A percentile compares a stretch with the other conserved stretches of the same genome.
Evolutionary conservation across 306 rosid species (phyloP).

Genomic region (Dalbergia cochinchinensis): DNA sequence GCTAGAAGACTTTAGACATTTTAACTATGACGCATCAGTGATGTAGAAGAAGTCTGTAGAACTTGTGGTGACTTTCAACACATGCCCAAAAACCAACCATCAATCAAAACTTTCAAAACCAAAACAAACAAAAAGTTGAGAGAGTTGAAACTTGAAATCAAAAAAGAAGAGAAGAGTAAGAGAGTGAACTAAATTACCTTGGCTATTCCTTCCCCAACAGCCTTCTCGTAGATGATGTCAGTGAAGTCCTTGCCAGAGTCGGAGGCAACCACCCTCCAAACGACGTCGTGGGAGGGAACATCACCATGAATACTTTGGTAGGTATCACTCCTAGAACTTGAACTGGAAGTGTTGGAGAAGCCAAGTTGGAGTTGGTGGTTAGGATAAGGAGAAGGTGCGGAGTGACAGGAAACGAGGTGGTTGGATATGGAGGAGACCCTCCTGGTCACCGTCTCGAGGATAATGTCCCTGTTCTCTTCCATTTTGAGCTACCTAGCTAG

Average conservation of each 20-base stretch:
- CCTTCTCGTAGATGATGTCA: conserved; percentile 81
- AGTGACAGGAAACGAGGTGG: conserved; percentile 58
- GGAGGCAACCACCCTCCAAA: conserved; percentile 56
- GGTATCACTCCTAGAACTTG: conserved; percentile 52
- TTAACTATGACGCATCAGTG: too few relatives aligned
- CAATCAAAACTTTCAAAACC: not conserved
- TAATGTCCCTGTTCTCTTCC: conserved; percentile 53
- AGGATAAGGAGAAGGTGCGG: not conserved
- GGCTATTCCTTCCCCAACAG: conserved; percentile 84
- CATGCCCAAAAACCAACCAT: not conserved
- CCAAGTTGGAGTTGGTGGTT: conserved; percentile 20
- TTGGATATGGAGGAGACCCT: conserved; percentile 67
- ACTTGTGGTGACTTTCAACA: too few relatives aligned
- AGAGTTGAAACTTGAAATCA: not conserved
- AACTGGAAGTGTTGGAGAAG: conserved; percentile 43
- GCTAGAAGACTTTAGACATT: too few relatives aligned
- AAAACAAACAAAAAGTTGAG: not conserved
- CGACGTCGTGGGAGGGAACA: conserved; percentile 65
- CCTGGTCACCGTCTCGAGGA: conserved; percentile 50
- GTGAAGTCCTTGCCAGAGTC: conserved; percentile 63
- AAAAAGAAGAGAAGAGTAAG: not conserved
- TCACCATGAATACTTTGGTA: conserved; percentile 75
- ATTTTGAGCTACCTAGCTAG: not conserved
- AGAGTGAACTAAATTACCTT: conserved; percentile 51
- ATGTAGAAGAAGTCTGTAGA: too few relatives aligned